A percentile compares a stretch with the other conserved stretches of the same genome.
phyloP scores from a whole-genome alignment of 73 alveolate genomes.

The Paramecium pentaurelia region DNA sequence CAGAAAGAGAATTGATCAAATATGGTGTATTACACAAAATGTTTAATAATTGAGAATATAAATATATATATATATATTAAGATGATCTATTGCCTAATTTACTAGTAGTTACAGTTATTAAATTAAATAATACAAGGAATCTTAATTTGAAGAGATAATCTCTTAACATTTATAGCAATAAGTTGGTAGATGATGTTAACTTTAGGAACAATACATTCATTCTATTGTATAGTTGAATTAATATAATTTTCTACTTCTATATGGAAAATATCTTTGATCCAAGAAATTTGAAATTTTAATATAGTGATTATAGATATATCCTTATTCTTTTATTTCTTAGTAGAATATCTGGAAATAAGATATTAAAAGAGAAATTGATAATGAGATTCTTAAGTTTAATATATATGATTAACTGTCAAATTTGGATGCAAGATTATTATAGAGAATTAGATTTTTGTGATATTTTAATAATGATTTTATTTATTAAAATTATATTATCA shows the following conservation, averaged over 20 bases:
- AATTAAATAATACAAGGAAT: not conserved
- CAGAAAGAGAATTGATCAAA: slow-evolving; percentile 30
- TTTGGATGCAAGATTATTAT: not conserved
- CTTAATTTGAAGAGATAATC: not conserved
- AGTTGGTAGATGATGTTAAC: not conserved
- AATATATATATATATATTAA: not conserved
- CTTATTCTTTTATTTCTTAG: not conserved
- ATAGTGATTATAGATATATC: not conserved
- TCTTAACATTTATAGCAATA: not conserved
- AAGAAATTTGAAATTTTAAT: not conserved
- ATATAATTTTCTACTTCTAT: too few relatives aligned
- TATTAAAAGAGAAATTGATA: too few relatives aligned
- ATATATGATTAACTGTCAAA: not conserved
- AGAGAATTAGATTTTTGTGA: not conserved
- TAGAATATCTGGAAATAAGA: not conserved
- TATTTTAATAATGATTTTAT: not conserved
- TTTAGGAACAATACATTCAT: not conserved
- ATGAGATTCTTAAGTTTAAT: not conserved
- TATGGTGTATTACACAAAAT: not conserved
- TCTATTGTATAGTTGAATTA: too few relatives aligned
- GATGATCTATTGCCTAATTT: not conserved
- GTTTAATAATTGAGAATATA: not conserved
- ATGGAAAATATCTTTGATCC: not conserved
- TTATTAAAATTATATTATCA: not conserved
- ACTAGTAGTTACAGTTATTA: not conserved